phyloP scores from a whole-genome alignment of 345 rosid species.

The Toxicodendron radicans region DNA sequence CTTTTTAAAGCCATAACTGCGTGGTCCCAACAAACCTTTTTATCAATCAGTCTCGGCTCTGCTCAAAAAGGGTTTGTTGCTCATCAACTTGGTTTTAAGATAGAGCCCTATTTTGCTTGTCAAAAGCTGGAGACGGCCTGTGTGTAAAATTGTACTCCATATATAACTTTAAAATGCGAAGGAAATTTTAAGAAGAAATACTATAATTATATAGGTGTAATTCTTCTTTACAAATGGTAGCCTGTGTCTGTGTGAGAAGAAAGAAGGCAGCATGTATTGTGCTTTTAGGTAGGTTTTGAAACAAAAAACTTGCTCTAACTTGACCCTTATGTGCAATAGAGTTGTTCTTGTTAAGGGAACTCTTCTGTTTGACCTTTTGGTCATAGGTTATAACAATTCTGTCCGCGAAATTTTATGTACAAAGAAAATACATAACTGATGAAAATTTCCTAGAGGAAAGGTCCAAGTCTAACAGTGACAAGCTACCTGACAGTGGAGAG shows the following conservation, averaged over 20 bases:
- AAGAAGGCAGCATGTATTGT: slow-evolving; percentile 3
- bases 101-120: slow-evolving; percentile 1
- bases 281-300: not conserved
- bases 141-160: not conserved
- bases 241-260: not conserved
- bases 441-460: not conserved
- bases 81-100: not conserved
- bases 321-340: not conserved
- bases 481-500: not conserved
- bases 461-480: slow-evolving; percentile 6
- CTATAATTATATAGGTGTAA: no score
- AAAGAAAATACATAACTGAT: not conserved
- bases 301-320: not conserved
- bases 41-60: not conserved
- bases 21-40: slow-evolving; percentile 23
- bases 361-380: not conserved
- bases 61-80: not conserved
- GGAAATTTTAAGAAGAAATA: not conserved
- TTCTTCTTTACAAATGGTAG: no score
- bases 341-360: not conserved
- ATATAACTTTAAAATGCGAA: not conserved
- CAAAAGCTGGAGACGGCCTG: slow-evolving; percentile 15
- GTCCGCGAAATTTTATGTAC: not conserved
- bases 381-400: not conserved
- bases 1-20: slow-evolving; percentile 12